Evolutionary conservation across 2,329 filamentous ascomycete species (phyloP), one percentile per base, ranked within the genome.

Genomic region (Aureobasidium sp.): DNA sequence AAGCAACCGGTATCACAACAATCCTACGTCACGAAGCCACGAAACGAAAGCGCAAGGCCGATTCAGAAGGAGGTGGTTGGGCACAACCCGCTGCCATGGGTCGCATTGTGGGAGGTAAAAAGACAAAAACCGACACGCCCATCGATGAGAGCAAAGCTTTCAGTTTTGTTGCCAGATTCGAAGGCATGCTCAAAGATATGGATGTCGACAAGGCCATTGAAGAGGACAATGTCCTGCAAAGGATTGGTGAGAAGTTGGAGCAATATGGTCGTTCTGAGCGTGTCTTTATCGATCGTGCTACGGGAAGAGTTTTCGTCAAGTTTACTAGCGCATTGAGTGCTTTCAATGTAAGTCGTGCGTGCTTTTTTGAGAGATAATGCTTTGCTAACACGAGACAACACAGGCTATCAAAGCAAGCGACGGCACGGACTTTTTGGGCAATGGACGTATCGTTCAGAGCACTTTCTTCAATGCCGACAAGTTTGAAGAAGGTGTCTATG

Each of bases 211-310:
- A 80, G n/a, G 93, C 97, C 73, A 84, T 96, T 53, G 84, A 87
- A 63, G 77, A 81, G 13, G 81, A 84, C 37, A 81, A 82, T 60
- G 77, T 99, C 56, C 87, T 93, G 68, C 93, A 97, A 76, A 92
- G 97, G 73, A 97, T 99, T 74, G 94, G 94, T 7, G 90, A 97
- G 70, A 90, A 96, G 72, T 97, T 95, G 74, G 87, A 87, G 55
- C 85, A 90, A 66, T 74, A 69, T 63, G 72, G 72, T 5, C 68
- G 67, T 84, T 71, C 74, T 8, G 73, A 75, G 63, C 64, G 72
- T 26, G 51, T 75, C n/a, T 72, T 69, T 55, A 68, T 65, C 24
- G 50, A 87, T 97, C 63, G 85, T 90, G 70, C 79, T 85, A 47
- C 76, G 72, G 52, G 76, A 73, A 64, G 76, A 59, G 94, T 99